Evolutionary conservation across 306 rosid genomes (phyloP), one percentile per base, ranked within the genome.

Genomic region (Lagenaria siceraria): DNA sequence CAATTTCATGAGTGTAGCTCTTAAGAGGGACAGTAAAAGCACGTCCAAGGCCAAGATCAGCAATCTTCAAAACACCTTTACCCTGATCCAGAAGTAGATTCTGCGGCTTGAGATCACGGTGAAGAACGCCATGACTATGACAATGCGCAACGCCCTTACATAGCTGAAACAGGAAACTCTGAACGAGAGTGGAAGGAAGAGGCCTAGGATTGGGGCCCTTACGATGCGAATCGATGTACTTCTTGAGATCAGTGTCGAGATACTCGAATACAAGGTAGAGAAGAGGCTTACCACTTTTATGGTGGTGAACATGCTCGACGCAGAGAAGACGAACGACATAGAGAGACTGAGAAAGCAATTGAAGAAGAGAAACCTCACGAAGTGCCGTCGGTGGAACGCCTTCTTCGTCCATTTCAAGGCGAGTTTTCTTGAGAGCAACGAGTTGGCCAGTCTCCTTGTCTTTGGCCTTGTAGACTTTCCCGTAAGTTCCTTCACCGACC

Each of bases 401-500:
- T 36, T 94, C 97, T n/a, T 94, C 98, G 71, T 94, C 98, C 98
- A 94, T 94, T 72, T 94, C 96, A 8, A 94, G 84, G 8, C 97
- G 89, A 0, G 97, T 94, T 84, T 94, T 94, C 82, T 94, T 94
- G 2, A 94, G 85, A 0, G 98, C 98, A 1, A 94, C 98, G 35
- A 94, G 17, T 29, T 92, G 91, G 12, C 98, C 98, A 0, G 84
- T 90, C 12, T 86, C 83, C 40, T 89, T 90, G 81, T 94, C 97
- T 33, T 87, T 86, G 0, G 98, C 98, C 77, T 94, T 94, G 90
- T 94, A 94, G 1, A 94, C 98, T 65, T 94, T 94, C 13, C 98
- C 98, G 82, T 95, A 95, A 0, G 98, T 95, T 2, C 98, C 98
- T 85, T 95, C 98, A 9, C 98, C 98, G 0, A 92, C 98, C 86